phyloP scores from a whole-genome alignment of 2,329 filamentous ascomycete genomes.

The Claviceps maximensis region DNA sequence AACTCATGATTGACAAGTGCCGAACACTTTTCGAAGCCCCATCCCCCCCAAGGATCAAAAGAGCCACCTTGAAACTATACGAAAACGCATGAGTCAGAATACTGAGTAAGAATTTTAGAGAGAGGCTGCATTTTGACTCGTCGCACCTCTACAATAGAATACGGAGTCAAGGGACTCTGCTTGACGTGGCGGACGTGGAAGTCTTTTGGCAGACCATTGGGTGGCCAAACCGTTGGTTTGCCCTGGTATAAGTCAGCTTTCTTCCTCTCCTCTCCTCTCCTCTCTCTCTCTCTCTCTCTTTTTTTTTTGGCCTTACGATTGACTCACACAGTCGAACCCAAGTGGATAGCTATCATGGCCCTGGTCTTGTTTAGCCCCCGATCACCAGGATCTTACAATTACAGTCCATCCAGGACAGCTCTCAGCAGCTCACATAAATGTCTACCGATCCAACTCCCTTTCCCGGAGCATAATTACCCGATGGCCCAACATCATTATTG shows the following conservation, averaged over 20 bases:
- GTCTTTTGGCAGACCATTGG: slow-evolving; percentile 38
- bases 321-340: slow-evolving; percentile 28
- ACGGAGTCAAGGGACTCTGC: slow-evolving; percentile 53
- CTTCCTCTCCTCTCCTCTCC: background rate
- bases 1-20: slow-evolving; percentile 59
- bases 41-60: slow-evolving; percentile 64
- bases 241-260: slow-evolving; percentile 8
- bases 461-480: slow-evolving; percentile 51
- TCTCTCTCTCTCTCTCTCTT: background rate
- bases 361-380: slow-evolving; percentile 7
- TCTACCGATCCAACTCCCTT: slow-evolving; percentile 40
- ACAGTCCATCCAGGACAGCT: background rate
- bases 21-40: slow-evolving; percentile 54
- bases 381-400: background rate
- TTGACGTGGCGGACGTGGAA: slow-evolving; percentile 18
- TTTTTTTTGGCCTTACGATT: background rate
- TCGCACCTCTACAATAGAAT: slow-evolving; percentile 44
- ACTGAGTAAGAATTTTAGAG: background rate
- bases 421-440: slow-evolving; percentile 34
- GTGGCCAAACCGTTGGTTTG: slow-evolving; percentile 46
- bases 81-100: background rate
- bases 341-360: slow-evolving; percentile 27
- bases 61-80: slow-evolving; percentile 53
- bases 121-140: background rate
- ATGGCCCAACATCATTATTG: slow-evolving; percentile 54